Conservation (phyloP, 2,329 filamentous ascomycete genomes). For the Diaporthe citri region DNA sequence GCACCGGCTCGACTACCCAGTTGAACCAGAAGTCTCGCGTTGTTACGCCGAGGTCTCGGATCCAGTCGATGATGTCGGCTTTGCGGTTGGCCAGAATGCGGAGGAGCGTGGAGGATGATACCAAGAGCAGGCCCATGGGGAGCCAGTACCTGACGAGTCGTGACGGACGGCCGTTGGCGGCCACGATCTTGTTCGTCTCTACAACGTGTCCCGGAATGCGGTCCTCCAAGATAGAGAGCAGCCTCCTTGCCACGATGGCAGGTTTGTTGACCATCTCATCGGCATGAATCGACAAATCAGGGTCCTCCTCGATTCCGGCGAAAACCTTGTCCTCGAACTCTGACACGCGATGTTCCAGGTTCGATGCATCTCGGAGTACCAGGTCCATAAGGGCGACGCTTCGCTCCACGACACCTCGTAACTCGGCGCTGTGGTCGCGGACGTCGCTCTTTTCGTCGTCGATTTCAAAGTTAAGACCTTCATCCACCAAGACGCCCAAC, state of each 20-base stretch:
- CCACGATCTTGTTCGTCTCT: slow-evolving; percentile 67
- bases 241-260: slow-evolving; percentile 73
- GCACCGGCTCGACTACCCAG: slow-evolving; percentile 90
- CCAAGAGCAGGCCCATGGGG: slow-evolving; percentile 75
- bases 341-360: slow-evolving; percentile 70
- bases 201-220: slow-evolving; percentile 76
- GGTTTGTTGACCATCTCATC: slow-evolving; percentile 63
- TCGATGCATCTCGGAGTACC: slow-evolving; percentile 79
- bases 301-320: slow-evolving; percentile 71
- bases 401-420: slow-evolving; percentile 81
- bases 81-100: slow-evolving; percentile 80
- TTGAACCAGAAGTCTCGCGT: slow-evolving; percentile 93
- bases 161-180: slow-evolving; percentile 80
- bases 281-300: slow-evolving; percentile 66
- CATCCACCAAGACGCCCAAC: slow-evolving; percentile 87
- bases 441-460: slow-evolving; percentile 66
- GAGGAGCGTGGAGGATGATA: slow-evolving; percentile 90
- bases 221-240: slow-evolving; percentile 76
- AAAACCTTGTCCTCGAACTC: slow-evolving; percentile 78
- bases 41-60: slow-evolving; percentile 82
- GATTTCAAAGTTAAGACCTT: slow-evolving; percentile 79
- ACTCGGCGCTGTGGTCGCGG: slow-evolving; percentile 59
- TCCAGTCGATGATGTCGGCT: slow-evolving; percentile 84
- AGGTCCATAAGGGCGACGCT: slow-evolving; percentile 90
- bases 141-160: slow-evolving; percentile 89